A percentile compares a stretch with the other conserved stretches of the same genome.
Conservation (phyloP, 257 asterid species). For the Marsdenia floribunda region DNA sequence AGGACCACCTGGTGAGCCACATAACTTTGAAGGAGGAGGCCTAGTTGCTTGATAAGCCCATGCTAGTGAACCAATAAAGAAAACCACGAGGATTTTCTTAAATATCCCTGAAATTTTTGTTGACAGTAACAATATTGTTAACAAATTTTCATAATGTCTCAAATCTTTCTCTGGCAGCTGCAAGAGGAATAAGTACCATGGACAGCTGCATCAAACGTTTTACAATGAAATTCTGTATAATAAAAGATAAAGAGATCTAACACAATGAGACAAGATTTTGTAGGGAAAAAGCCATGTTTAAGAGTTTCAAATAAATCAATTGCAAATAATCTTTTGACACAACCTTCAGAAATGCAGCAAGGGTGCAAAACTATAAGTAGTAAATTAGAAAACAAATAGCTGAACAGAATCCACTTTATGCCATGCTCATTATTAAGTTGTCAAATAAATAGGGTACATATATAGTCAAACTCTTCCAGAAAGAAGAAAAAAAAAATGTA, state of each 20-base stretch:
- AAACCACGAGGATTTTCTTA: conserved; percentile 48
- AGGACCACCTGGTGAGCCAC: conserved; percentile 67
- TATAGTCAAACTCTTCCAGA: no score
- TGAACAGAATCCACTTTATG: background rate
- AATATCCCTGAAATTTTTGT: conserved; percentile 50
- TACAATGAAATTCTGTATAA: background rate
- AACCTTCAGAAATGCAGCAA: background rate
- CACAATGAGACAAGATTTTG: background rate
- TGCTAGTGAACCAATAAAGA: conserved; percentile 54
- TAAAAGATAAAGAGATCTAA: background rate
- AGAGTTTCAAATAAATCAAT: background rate
- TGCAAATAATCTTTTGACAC: background rate
- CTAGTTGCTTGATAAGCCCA: conserved; percentile 68
- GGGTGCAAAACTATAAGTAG: background rate
- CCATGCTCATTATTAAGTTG: background rate
- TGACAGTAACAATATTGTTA: conserved; percentile 2
- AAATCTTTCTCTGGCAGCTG: background rate
- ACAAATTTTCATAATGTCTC: background rate
- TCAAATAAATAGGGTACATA: background rate
- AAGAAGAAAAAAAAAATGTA: no score
- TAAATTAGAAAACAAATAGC: background rate
- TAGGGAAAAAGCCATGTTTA: background rate
- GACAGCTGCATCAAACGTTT: background rate
- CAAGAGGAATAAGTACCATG: background rate
- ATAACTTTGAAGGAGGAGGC: conserved; percentile 61